Base-by-base conservation (phyloP, 768 basidiomycete genomes). In the Mrakia gelida region DNA sequence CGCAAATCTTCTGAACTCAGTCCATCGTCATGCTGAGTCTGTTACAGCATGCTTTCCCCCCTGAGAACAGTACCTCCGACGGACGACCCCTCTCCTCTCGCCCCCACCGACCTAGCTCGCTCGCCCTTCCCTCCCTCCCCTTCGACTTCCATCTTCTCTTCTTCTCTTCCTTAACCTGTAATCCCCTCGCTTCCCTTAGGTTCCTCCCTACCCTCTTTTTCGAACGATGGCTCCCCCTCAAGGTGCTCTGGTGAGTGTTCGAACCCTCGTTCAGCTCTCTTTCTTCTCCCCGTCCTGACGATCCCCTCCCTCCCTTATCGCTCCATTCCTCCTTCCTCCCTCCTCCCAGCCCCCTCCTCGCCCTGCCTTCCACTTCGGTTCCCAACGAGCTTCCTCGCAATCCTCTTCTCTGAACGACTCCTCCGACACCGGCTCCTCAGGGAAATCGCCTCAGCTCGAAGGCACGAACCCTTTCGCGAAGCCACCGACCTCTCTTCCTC, bases 381-480 rank as follows among this genome's bases (percentile, higher is more conserved):
- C 32, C 3, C 63, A n/a, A 28, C 43, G n/a, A 9, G n/a, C 26
- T 49, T n/a, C 52, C 56, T 59, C 72, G 21, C 32, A 26, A 16
- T 32, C 72, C 54, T 73, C 72, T 30, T 32, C 49, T 4, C 49
- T 38, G 56, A 16, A 32, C 72, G 4, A 52, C 52, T 26, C 32
- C 16, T 30, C 18, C 71, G 52, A 73, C 30, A 11, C 15, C 45
- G 54, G 54, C 2, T 59, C 72, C 49, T 45, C 45, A 13, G 45
- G 15, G 11, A 45, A 45, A 10, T 73, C 72, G 38, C 52, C 30
- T 18, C 59, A 26, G 26, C 30, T 65, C 63, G 63, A 32, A 18
- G 63, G 63, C 63, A 15, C n/a, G n/a, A 65, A 65, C 63, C 63
- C 63, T 21, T 65, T 65, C 63, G 63, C 34, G 32, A 65, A 26